Evolutionary conservation across 2,329 filamentous ascomycete genomes (phyloP), one percentile per base, ranked within the genome.

Genomic region (Aspergillus texensis): DNA sequence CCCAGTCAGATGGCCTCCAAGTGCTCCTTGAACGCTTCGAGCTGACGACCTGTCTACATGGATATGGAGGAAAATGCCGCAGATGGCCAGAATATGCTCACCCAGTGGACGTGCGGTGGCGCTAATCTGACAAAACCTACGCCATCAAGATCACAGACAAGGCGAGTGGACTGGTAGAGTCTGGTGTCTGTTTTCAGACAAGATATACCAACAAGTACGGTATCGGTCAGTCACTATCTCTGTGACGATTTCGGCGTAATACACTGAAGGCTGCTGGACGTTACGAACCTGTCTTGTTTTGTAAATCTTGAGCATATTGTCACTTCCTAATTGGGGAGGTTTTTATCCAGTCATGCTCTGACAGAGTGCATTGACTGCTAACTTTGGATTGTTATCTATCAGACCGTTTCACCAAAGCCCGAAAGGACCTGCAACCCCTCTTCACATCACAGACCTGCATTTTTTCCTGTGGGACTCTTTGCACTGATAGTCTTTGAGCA

Each of bases 61-160:
- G 52, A 39, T 55, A 39, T 55, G 32, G 32, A 55, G n/a, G 52
- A 28, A 55, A 55, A 39, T 55, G 52, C 21, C 52, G 34, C 52
- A 26, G 34, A 55, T 55, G 30, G 30, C 19, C 21, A 26, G 52
- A 39, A 16, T 36, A 6, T 52, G 48, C 9, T 28, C 9, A 52
- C 19, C 9, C 28, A 19, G 32, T 39, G 34, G 52, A 36, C 24
- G 19, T 16, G 24, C n/a, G 10, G n/a, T 36, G 52, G 32, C 21
- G 30, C 21, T 16, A 32, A 55, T 21, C 24, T 39, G 52, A 55
- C n/a, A 16, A 55, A 4, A n/a, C 19, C 16, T 41, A 24, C 34
- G 12, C 52, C 21, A 36, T 39, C 30, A 26, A 28, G 32, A 24
- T 28, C 32, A 12, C 12, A 39, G 32, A 34, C 10, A 24, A 36